Percentiles rank a stretch among this genome's conserved stretches.
These are phyloP conservation scores for Paxillus involutus DNA, from an alignment of 768 basidiomycete genomes.

Conservation along the genomic window DNA sequence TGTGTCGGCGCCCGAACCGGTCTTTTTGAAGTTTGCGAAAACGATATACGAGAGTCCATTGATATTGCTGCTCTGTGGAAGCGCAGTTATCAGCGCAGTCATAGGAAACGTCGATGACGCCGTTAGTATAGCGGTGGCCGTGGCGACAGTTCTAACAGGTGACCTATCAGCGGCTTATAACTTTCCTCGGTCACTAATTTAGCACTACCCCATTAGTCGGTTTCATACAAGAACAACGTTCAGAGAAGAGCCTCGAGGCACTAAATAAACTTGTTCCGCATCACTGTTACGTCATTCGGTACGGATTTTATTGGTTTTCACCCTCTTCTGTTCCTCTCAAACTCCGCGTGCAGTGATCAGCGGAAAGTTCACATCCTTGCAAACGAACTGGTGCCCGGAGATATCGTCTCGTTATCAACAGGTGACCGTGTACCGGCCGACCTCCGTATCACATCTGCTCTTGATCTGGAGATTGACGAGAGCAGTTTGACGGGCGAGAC, in stretches of 20 bases:
- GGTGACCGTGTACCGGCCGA: conserved; percentile 96
- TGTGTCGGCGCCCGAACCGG: conserved; percentile 77
- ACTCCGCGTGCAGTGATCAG: conserved; percentile 37
- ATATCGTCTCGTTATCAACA: conserved; percentile 84
- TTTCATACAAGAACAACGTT: conserved; percentile 93
- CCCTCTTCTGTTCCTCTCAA: background rate
- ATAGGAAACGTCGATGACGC: conserved; percentile 98
- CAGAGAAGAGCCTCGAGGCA: conserved; percentile 92
- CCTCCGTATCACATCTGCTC: conserved; percentile 75
- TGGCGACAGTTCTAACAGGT: conserved; percentile 93
- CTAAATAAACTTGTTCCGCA: conserved; percentile 97
- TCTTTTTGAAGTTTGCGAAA: conserved; percentile 86
- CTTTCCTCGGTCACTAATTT: background rate
- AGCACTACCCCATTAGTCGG: conserved; percentile 53
- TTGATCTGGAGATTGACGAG: conserved; percentile 93
- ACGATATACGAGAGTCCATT: conserved; percentile 95
- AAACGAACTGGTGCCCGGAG: conserved; percentile 95
- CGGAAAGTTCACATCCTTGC: conserved; percentile 79
- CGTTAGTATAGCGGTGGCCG: conserved; percentile 87
- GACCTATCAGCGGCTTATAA: conserved; percentile 18
- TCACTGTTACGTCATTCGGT: conserved; percentile 88
- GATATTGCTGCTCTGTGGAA: conserved; percentile 87
- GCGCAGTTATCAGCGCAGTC: conserved; percentile 82
- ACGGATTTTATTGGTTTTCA: conserved; percentile 3
- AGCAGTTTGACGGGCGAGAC: conserved; percentile 96